Evolutionary conservation across 441 rosid species (phyloP), one percentile per base, ranked within the genome.

Genomic region (Pelargonium citronellum): DNA sequence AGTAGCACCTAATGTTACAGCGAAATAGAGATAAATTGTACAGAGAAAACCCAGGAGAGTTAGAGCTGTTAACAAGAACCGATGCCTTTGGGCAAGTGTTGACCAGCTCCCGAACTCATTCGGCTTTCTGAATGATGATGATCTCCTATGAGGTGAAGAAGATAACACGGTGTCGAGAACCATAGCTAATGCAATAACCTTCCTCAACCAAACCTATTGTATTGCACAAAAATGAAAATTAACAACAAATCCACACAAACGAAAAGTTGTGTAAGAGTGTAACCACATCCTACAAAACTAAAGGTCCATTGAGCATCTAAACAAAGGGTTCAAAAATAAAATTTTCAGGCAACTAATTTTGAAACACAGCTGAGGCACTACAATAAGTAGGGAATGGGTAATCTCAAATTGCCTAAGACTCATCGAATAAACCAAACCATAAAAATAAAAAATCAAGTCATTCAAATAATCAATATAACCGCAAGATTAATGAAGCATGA

Each of bases 31-130:
- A 27, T 62, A 62, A 27, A 62, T 34, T 5, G 66, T 62, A 6
- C 66, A 62, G 39, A 62, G 41, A 11, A 62, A 12, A 4, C 24
- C 66, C n/a, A 62, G 41, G 66, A 62, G 66, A 62, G 24, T n/a
- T 11, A 62, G 66, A 0, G 66, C 66, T 2, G 66, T 62, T 24
- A 62, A n/a, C 13, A 62, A 27, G 66, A 62, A 62, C 9, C 66
- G 66, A 24, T 62, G 66, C 41, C 66, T 22, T 5, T 27, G 16
- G n/a, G 27, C 12, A 5, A 62, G 37, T 11, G 37, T 62, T 3
- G 66, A 62, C 34, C 41, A 62, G 39, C 66, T 62, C 37, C 66
- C 66, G 2, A 62, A 62, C 66, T 62, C 66, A 24, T 62, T 34
- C 41, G 37, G 24, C 66, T 62, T 62, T 24, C 11, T 62, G 39